Base-by-base conservation (phyloP, 2,329 filamentous ascomycete genomes). In the Hypoxylon sp. region DNA sequence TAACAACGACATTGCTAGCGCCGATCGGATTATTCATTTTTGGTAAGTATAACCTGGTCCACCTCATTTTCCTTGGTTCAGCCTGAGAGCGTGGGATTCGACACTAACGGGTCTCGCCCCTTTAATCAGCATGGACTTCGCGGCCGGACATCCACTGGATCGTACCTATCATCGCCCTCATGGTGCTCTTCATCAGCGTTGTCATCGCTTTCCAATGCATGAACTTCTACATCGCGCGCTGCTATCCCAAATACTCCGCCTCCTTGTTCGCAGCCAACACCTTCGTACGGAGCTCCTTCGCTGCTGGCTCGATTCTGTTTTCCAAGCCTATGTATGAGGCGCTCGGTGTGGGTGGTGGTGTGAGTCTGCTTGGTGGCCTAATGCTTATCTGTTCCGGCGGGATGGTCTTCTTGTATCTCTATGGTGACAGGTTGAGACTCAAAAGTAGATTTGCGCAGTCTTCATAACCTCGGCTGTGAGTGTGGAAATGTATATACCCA, bases 21-120 rank as follows among this genome's bases (percentile, higher is more conserved):
- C 74, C 78, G 0, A 71, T 78, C 45, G 79, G 79, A 1, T 70
- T 82, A 4, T 81, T 82, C 65, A 67, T 81, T 7, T 80, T 76
- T 36, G 69, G 69, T 71, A 12, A 63, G 69, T 58, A n/a, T 16
- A 20, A 11, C 36, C 45, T 33, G 32, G 6, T 26, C 24, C 6
- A 26, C 24, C 24, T 6, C 24, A n/a, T 26, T 26, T 26, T 26
- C 6, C 24, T 26, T 26, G 24, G 6, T 26, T 3, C 24, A 6
- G 6, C 3, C 24, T 26, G 3, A 3, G 24, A 26, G 24, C 6
- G 6, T 26, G 24, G 3, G 33, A 30, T 24, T 9, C 26, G 40
- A 20, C 14, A 9, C 59, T 62, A 26, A 60, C 8, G 4, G 32
- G 24, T 16, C 28, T 18, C 24, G 6, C 30, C 44, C 33, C 42